These are phyloP conservation scores for Xerocomus spinulosus DNA, from an alignment of 768 basidiomycete genomes.

Conservation along the genomic window DNA sequence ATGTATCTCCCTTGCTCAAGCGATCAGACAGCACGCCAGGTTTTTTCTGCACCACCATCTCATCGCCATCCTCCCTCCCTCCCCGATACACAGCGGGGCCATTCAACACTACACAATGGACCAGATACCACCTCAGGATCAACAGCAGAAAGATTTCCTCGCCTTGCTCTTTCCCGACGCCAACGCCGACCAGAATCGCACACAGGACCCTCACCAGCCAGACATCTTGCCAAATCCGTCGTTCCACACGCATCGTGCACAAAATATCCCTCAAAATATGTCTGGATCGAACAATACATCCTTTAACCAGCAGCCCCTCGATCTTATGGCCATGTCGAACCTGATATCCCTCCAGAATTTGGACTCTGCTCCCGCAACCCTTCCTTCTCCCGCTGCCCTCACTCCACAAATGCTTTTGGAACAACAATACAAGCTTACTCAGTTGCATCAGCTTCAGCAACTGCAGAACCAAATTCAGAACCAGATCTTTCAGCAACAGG, in stretches of 20 bases:
- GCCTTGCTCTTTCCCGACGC: conserved; percentile 33
- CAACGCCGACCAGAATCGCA: conserved; percentile 22
- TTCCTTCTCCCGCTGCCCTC: conserved; percentile 21
- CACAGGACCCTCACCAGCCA: conserved; percentile 21
- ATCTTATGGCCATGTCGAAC: conserved; percentile 41
- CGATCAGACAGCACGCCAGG: conserved; percentile 4
- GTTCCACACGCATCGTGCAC: conserved; percentile 12
- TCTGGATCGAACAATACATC: conserved; percentile 6
- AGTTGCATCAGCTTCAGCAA: conserved; percentile 73
- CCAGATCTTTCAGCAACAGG: conserved; percentile 90
- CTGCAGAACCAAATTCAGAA: conserved; percentile 82
- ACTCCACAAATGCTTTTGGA: conserved; percentile 56
- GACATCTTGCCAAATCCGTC: conserved; percentile 5
- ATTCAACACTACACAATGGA: conserved; percentile 15
- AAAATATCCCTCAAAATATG: conserved; percentile 1
- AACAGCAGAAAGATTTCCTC: conserved; percentile 35
- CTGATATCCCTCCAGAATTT: conserved; percentile 48
- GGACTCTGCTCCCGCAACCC: conserved; percentile 20
- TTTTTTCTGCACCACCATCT: conserved; percentile 8
- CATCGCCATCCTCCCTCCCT: neutral
- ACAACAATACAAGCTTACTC: conserved; percentile 74
- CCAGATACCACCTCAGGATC: conserved; percentile 22
- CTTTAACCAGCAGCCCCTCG: conserved; percentile 39
- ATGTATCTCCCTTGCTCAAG: neutral
- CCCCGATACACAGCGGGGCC: neutral